A percentile compares a stretch with the other conserved stretches of the same genome.
Conservation (phyloP, 2,329 filamentous ascomycete genomes). For the Alternaria metachromatica region DNA sequence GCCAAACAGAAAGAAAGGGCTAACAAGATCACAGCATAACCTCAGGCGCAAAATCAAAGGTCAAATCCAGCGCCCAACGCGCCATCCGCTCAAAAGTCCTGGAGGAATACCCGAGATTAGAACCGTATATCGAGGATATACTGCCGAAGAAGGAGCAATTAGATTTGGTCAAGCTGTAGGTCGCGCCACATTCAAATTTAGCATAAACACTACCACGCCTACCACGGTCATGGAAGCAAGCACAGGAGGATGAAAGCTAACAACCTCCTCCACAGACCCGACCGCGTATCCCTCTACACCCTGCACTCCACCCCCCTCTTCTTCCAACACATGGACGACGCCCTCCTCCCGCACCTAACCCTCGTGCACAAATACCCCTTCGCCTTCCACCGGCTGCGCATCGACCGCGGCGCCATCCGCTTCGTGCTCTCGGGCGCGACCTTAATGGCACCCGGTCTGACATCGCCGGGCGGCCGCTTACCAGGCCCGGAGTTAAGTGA, state of each 20-base stretch:
- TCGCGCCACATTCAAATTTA: neutral
- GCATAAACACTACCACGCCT: neutral
- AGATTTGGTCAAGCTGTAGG: constrained; percentile 83
- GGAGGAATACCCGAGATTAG: constrained; percentile 83
- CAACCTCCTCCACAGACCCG: constrained; percentile 62
- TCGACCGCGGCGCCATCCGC: constrained; percentile 94
- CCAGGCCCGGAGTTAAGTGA: constrained; percentile 60
- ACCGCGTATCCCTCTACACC: constrained; percentile 87
- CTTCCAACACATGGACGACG: constrained; percentile 82
- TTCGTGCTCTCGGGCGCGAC: constrained; percentile 94
- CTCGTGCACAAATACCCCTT: constrained; percentile 90
- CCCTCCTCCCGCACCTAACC: constrained; percentile 83
- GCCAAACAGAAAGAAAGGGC: no score
- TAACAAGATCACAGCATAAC: constrained; percentile 63
- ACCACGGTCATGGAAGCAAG: neutral
- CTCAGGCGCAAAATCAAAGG: constrained; percentile 85
- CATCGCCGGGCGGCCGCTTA: constrained; percentile 79
- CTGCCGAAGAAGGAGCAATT: constrained; percentile 94
- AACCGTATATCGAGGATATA: constrained; percentile 89
- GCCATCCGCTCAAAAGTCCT: constrained; percentile 81
- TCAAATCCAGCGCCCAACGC: constrained; percentile 95
- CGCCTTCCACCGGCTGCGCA: constrained; percentile 82
- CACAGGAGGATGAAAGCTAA: constrained; percentile 7
- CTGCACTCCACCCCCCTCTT: constrained; percentile 81
- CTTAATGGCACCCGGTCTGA: constrained; percentile 94